phyloP scores from a whole-genome alignment of 2,329 filamentous ascomycete species.

The Aspergillus novofumigatus region DNA sequence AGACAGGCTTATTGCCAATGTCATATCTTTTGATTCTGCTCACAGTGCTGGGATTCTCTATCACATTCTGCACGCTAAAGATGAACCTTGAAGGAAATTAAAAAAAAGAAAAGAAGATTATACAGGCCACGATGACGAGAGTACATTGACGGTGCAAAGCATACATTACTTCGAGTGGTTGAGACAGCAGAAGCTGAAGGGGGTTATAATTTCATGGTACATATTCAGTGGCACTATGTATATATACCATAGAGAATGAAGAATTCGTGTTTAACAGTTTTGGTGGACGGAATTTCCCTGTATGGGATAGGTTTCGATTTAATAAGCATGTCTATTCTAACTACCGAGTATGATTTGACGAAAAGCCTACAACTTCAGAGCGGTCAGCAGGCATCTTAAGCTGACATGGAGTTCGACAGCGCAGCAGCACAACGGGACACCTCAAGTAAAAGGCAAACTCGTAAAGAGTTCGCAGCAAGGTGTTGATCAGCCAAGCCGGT shows the following conservation, averaged over 20 bases:
- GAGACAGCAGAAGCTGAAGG: background rate
- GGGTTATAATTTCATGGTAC: background rate
- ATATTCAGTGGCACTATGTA: background rate
- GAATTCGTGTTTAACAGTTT: background rate
- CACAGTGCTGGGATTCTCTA: background rate
- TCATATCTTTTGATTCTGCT: background rate
- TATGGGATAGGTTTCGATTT: background rate
- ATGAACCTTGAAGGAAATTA: no score
- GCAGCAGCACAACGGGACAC: background rate
- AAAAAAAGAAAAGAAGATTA: background rate
- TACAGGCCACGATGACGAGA: background rate
- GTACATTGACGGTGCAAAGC: background rate
- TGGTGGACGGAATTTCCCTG: background rate
- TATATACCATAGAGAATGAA: background rate
- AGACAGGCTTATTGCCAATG: background rate
- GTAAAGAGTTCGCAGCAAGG: slow-evolving; percentile 3
- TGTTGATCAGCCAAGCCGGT: slow-evolving; percentile 38
- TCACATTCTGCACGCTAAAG: background rate
- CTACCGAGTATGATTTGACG: background rate
- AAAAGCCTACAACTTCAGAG: background rate
- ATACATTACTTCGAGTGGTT: background rate
- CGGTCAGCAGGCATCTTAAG: background rate
- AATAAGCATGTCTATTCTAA: background rate
- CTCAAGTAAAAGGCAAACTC: slow-evolving; percentile 12
- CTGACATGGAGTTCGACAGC: background rate